Evolutionary conservation across 495 filamentous ascomycete species (phyloP).

Genomic region (Jackrogersella minutella): DNA sequence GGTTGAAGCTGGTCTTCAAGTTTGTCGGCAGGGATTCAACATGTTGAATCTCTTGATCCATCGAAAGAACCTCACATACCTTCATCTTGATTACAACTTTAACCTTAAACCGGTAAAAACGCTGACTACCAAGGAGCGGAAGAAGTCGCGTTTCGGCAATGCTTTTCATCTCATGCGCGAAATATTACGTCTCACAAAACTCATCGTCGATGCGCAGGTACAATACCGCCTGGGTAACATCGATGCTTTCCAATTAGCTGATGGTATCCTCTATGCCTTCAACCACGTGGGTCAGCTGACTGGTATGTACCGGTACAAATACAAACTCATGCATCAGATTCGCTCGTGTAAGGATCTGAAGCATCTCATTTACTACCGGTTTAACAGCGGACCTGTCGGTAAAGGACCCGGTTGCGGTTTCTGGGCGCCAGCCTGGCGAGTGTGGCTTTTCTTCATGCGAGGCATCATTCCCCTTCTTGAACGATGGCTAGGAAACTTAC

Average conservation of each 20-base stretch:
- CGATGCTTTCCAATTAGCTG: slow-evolving; percentile 97
- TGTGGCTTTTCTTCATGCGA: slow-evolving; percentile 99
- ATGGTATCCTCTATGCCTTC: slow-evolving; percentile 98
- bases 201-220: slow-evolving; percentile 98
- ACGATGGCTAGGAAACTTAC: slow-evolving; percentile 95
- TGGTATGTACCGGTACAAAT: slow-evolving; percentile 99
- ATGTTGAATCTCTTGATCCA: slow-evolving; percentile 99
- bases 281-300: slow-evolving; percentile 99
- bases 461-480: slow-evolving; percentile 97
- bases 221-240: slow-evolving; percentile 99
- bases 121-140: slow-evolving; percentile 97
- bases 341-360: slow-evolving; percentile 99
- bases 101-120: slow-evolving; percentile 99
- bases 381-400: slow-evolving; percentile 96
- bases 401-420: slow-evolving; percentile 99
- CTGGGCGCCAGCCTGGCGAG: slow-evolving; percentile 98
- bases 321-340: slow-evolving; percentile 99
- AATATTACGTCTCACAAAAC: slow-evolving; percentile 95
- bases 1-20: slow-evolving; percentile 98
- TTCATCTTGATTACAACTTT: slow-evolving; percentile 99
- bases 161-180: slow-evolving; percentile 99
- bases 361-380: slow-evolving; percentile 99
- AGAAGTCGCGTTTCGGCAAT: slow-evolving; percentile 99
- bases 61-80: slow-evolving; percentile 97
- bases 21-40: slow-evolving; percentile 98